These are phyloP conservation scores for Eimeria brunetti DNA, from an alignment of 169 alveolate species.

Conservation along the genomic window DNA sequence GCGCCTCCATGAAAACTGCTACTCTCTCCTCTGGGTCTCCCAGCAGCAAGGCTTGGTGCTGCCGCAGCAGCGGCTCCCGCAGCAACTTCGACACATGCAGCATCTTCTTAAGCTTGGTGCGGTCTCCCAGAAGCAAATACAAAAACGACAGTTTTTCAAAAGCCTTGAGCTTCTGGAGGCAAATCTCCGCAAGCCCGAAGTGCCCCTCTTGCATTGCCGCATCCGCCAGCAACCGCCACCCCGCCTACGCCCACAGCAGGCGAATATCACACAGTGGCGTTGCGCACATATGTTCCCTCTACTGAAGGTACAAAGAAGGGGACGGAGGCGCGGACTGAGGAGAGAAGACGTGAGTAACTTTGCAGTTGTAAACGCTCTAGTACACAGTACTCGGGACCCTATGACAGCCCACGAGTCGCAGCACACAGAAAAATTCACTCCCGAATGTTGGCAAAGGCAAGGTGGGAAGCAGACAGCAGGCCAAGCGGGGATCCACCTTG, in stretches of 20 bases:
- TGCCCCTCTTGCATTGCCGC: slow-evolving; percentile 92
- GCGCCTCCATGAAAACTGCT: slow-evolving; percentile 92
- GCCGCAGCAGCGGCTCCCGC: slow-evolving; percentile 90
- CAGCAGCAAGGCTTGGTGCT: slow-evolving; percentile 90
- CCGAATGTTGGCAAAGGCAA: background rate
- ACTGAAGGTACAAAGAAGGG: background rate
- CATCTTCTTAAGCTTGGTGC: slow-evolving; percentile 90
- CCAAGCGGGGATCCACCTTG: slow-evolving; percentile 69
- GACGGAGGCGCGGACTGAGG: background rate
- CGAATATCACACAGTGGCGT: background rate
- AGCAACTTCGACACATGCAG: slow-evolving; percentile 89
- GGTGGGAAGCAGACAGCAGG: background rate
- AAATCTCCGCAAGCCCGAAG: slow-evolving; percentile 93
- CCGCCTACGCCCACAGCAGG: slow-evolving; percentile 51
- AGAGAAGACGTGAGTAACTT: background rate
- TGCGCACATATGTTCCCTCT: background rate
- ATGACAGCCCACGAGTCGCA: background rate
- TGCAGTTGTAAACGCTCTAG: background rate
- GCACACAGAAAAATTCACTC: background rate
- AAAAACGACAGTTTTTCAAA: slow-evolving; percentile 92
- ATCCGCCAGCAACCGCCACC: slow-evolving; percentile 79
- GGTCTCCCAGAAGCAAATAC: slow-evolving; percentile 88
- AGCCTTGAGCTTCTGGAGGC: slow-evolving; percentile 91
- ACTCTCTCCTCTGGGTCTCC: slow-evolving; percentile 94
- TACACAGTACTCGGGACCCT: background rate